phyloP scores from a whole-genome alignment of 2,329 filamentous ascomycete species.

The Aspergillus sp. region DNA sequence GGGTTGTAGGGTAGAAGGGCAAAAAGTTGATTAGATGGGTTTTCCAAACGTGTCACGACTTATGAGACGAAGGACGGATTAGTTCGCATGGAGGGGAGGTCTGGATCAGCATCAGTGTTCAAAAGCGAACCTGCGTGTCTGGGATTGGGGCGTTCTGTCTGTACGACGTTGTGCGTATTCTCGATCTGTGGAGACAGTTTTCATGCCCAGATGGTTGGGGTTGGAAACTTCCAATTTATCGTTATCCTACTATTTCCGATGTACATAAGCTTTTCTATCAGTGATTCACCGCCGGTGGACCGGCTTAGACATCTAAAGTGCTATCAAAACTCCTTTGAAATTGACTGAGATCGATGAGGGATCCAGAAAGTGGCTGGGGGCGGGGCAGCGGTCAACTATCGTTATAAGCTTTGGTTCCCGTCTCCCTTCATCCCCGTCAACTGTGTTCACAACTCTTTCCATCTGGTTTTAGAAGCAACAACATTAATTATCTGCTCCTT shows the following conservation, averaged over 20 bases:
- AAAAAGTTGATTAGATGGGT: slow-evolving; percentile 27
- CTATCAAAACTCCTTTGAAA: background rate
- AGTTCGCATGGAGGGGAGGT: slow-evolving; percentile 21
- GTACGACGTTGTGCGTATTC: slow-evolving; percentile 12
- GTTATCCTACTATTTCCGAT: slow-evolving; percentile 32
- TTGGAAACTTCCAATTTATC: slow-evolving; percentile 22
- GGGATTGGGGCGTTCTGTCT: slow-evolving; percentile 9
- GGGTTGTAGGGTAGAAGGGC: slow-evolving; percentile 4
- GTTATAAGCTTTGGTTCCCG: background rate
- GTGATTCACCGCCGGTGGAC: slow-evolving; percentile 25
- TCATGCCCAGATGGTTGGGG: slow-evolving; percentile 11
- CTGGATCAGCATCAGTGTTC: slow-evolving; percentile 16
- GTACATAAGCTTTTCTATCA: slow-evolving; percentile 34
- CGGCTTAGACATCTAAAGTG: slow-evolving; percentile 18
- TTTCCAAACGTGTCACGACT: slow-evolving; percentile 27
- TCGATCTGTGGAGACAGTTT: slow-evolving; percentile 14
- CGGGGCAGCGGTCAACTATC: slow-evolving; percentile 1
- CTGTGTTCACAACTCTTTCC: background rate
- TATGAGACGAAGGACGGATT: slow-evolving; percentile 27
- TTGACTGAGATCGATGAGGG: background rate
- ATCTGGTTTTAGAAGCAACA: background rate
- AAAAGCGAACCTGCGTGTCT: slow-evolving; percentile 7
- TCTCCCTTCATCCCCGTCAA: background rate
- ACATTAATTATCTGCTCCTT: background rate
- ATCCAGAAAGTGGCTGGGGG: slow-evolving; percentile 8